A percentile compares a stretch with the other conserved stretches of the same genome.
These are phyloP conservation scores for Gossypium raimondii DNA, from an alignment of 345 rosid species.

Conservation along the genomic window DNA sequence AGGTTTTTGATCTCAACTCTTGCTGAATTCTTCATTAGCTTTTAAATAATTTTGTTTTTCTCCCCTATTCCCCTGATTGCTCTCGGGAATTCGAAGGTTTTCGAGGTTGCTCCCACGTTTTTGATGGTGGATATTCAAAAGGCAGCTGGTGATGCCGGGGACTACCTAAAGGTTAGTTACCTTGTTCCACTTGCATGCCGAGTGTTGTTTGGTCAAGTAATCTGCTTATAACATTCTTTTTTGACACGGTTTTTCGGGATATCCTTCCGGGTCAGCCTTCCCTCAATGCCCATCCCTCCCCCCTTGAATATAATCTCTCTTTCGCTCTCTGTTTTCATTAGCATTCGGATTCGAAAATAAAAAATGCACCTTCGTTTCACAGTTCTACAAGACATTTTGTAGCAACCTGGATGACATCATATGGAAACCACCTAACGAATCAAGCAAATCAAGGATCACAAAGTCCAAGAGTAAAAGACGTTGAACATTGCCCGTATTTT, in stretches of 20 bases:
- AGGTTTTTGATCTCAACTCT: conserved; percentile 14
- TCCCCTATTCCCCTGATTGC: neutral
- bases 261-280: neutral
- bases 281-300: neutral
- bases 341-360: neutral
- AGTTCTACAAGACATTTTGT: conserved; percentile 89
- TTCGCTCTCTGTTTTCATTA: neutral
- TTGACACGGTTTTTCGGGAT: neutral
- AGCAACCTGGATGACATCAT: conserved; percentile 86
- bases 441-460: conserved; percentile 48
- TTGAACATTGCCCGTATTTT: conserved; percentile 21
- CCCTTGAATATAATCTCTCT: neutral
- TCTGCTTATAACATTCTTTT: neutral
- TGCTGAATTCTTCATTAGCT: neutral
- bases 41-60: neutral
- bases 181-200: neutral
- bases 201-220: neutral
- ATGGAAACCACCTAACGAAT: conserved; percentile 76
- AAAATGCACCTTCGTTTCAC: conserved; percentile 20
- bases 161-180: conserved; percentile 71
- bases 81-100: conserved; percentile 42
- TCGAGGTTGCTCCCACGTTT: conserved; percentile 86
- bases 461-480: conserved; percentile 66
- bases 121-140: conserved; percentile 85
- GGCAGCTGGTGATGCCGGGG: conserved; percentile 58